These are phyloP conservation scores for Cryptococcus deneoformans DNA, from an alignment of 1,284 basidiomycete genomes.

Conservation along the genomic window DNA sequence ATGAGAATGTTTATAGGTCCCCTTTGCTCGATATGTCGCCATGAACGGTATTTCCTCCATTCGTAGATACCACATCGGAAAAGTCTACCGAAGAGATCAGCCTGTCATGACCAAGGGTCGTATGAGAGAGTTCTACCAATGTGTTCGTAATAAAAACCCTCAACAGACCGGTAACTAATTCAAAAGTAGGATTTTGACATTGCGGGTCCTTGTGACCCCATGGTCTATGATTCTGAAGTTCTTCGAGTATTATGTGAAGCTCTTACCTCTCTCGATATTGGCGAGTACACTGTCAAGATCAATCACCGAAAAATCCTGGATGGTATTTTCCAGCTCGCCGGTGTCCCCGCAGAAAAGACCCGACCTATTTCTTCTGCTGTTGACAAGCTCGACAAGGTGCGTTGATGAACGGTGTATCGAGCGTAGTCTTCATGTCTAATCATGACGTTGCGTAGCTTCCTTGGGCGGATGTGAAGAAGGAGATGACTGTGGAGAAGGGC, in stretches of 20 bases:
- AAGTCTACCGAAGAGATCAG: constrained; percentile 95
- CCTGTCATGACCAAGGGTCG: constrained; percentile 98
- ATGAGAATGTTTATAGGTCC: constrained; percentile 54
- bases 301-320: constrained; percentile 96
- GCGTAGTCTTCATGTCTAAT: neutral
- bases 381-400: constrained; percentile 96
- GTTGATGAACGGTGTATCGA: constrained; percentile 42
- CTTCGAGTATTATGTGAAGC: constrained; percentile 81
- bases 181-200: constrained; percentile 84
- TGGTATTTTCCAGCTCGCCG: constrained; percentile 95
- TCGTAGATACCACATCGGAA: constrained; percentile 97
- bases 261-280: constrained; percentile 78
- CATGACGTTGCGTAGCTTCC: constrained; percentile 56
- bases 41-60: constrained; percentile 77
- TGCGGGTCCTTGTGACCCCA: constrained; percentile 87
- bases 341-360: constrained; percentile 78
- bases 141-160: constrained; percentile 57
- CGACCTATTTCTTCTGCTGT: constrained; percentile 87
- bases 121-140: constrained; percentile 99
- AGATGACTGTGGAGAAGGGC: constrained; percentile 93
- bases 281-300: constrained; percentile 91
- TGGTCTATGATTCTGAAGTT: constrained; percentile 96
- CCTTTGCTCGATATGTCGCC: constrained; percentile 91
- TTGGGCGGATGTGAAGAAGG: constrained; percentile 89
- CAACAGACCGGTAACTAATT: constrained; percentile 6